Percentiles rank a stretch among this genome's conserved stretches.
These are phyloP conservation scores for Peronospora farinosa DNA, from an alignment of 352 stramenopile genomes.

Conservation along the genomic window DNA sequence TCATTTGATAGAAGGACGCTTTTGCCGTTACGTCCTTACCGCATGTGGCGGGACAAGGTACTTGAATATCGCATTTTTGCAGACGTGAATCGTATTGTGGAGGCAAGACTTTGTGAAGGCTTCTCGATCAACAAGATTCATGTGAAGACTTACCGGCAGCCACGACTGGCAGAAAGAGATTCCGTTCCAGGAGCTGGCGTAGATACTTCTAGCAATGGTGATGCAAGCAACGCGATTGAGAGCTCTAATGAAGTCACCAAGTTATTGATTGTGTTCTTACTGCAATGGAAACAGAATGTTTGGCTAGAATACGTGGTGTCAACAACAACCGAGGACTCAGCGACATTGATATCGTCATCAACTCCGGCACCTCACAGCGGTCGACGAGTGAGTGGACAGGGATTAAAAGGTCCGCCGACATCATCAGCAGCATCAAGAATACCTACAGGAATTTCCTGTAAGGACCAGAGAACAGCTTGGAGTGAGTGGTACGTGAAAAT, in stretches of 20 bases:
- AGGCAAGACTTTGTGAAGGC: slow-evolving; percentile 73
- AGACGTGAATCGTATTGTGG: slow-evolving; percentile 73
- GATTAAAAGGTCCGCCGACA: slow-evolving; percentile 11
- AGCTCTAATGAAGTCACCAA: slow-evolving; percentile 41
- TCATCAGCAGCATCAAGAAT: slow-evolving; percentile 25
- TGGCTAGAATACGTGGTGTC: slow-evolving; percentile 86
- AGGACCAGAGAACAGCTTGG: slow-evolving; percentile 43
- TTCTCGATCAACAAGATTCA: slow-evolving; percentile 81
- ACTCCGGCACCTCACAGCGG: slow-evolving; percentile 5
- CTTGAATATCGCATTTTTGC: slow-evolving; percentile 84
- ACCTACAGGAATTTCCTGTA: slow-evolving; percentile 27
- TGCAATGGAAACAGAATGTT: slow-evolving; percentile 87
- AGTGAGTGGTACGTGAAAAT: slow-evolving; percentile 84
- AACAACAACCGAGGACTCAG: slow-evolving; percentile 46
- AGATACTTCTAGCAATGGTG: slow-evolving; percentile 12
- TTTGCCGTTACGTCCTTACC: slow-evolving; percentile 66
- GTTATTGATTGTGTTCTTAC: slow-evolving; percentile 71
- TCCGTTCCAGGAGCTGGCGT: not conserved
- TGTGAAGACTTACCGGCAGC: slow-evolving; percentile 44
- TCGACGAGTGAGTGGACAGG: slow-evolving; percentile 24
- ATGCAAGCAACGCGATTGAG: slow-evolving; percentile 1
- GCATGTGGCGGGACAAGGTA: slow-evolving; percentile 84
- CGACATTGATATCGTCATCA: slow-evolving; percentile 3
- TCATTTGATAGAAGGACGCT: slow-evolving; percentile 62
- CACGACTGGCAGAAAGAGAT: slow-evolving; percentile 15